Evolutionary conservation across 2,329 filamentous ascomycete genomes (phyloP).

Genomic region (Colletotrichum eleusines): DNA sequence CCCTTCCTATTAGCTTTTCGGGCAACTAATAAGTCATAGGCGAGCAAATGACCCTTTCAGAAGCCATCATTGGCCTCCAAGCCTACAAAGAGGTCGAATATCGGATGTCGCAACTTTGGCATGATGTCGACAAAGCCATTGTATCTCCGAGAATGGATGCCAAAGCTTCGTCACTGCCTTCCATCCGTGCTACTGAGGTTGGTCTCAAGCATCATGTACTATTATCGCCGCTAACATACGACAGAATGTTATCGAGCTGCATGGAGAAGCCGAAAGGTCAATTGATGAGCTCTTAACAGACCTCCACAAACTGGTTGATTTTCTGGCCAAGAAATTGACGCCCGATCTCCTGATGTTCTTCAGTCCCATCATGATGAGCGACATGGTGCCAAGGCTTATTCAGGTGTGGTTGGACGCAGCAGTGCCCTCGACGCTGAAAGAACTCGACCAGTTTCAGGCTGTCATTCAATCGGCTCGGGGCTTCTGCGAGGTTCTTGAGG

Average conservation of each 20-base stretch:
- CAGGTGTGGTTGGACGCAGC: constrained; percentile 79
- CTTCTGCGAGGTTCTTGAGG: constrained; percentile 74
- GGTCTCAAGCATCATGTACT: constrained; percentile 11
- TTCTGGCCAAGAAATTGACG: constrained; percentile 65
- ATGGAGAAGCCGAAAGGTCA: constrained; percentile 57
- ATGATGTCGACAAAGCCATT: constrained; percentile 71
- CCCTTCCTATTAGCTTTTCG: neutral
- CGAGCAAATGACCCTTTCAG: constrained; percentile 64
- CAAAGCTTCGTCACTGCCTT: constrained; percentile 49
- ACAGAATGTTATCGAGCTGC: constrained; percentile 59
- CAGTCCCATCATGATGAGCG: constrained; percentile 77
- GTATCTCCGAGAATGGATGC: constrained; percentile 69
- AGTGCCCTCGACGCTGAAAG: constrained; percentile 79
- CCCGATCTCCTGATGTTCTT: constrained; percentile 69
- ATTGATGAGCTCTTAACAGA: constrained; percentile 67
- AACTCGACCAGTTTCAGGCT: constrained; percentile 78
- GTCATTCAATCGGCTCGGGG: constrained; percentile 72
- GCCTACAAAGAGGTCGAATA: constrained; percentile 72
- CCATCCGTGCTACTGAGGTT: constrained; percentile 51
- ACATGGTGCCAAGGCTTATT: constrained; percentile 76
- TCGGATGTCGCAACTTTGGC: constrained; percentile 71
- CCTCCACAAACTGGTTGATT: constrained; percentile 63
- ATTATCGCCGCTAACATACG: constrained; percentile 37
- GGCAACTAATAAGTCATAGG: constrained; percentile 52
- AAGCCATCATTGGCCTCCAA: constrained; percentile 67